A percentile compares a stretch with the other conserved stretches of the same genome.
Conservation (phyloP, 805 yeast genomes). For the Ogataea chonburiensis region DNA sequence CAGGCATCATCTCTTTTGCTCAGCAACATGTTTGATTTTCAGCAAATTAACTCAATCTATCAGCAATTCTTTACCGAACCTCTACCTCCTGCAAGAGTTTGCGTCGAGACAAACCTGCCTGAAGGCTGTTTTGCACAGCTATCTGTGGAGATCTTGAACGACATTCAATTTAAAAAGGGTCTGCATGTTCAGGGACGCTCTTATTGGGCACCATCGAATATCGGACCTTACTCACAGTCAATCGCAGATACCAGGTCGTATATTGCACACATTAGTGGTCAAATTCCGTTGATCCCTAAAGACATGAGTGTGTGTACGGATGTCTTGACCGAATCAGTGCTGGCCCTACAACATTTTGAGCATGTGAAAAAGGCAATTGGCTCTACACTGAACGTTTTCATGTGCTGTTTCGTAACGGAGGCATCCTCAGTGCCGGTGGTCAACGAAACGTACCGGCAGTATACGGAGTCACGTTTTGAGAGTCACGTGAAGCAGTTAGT, state of each 20-base stretch:
- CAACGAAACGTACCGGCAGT: constrained; percentile 45
- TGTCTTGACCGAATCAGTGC: constrained; percentile 38
- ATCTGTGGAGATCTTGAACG: constrained; percentile 53
- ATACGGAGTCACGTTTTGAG: constrained; percentile 20
- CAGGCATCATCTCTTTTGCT: constrained; percentile 62
- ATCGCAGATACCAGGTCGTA: constrained; percentile 49
- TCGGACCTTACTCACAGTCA: constrained; percentile 95
- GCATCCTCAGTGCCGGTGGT: constrained; percentile 32
- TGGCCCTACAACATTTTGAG: constrained; percentile 74
- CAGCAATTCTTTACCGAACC: constrained; percentile 51
- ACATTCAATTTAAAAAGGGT: constrained; percentile 50
- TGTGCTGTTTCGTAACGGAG: constrained; percentile 56
- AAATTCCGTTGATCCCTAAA: constrained; percentile 79
- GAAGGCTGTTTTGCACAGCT: constrained; percentile 44
- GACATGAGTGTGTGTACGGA: constrained; percentile 52
- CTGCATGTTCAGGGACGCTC: constrained; percentile 90
- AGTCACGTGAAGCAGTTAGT: constrained; percentile 34
- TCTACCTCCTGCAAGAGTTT: constrained; percentile 86
- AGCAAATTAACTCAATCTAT: constrained; percentile 60
- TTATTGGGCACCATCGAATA: constrained; percentile 98
- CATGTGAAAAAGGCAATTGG: constrained; percentile 58
- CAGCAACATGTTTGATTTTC: constrained; percentile 63
- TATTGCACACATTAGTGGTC: constrained; percentile 76
- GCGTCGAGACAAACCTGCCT: constrained; percentile 63
- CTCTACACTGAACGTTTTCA: constrained; percentile 42